Percentiles rank a stretch among this genome's conserved stretches.
These are phyloP conservation scores for Flammula alnicola DNA, from an alignment of 1,284 basidiomycete species.

Conservation along the genomic window DNA sequence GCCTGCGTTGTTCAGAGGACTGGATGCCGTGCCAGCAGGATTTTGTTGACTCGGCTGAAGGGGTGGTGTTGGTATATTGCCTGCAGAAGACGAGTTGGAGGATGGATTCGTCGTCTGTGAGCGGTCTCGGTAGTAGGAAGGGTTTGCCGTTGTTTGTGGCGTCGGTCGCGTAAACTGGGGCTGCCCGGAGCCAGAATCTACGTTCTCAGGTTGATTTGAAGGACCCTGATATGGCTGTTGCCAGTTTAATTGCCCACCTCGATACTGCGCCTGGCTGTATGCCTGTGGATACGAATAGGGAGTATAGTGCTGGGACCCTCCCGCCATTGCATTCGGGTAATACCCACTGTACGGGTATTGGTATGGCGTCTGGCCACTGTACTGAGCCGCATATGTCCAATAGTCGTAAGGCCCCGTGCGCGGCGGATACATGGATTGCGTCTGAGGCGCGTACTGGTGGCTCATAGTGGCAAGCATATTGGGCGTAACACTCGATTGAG, in stretches of 20 bases:
- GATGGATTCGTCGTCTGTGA: background rate
- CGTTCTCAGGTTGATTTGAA: background rate
- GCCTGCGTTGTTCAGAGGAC: too few relatives aligned
- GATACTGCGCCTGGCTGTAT: constrained; percentile 31
- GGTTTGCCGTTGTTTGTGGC: background rate
- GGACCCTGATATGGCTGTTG: constrained; percentile 45
- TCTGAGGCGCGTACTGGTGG: constrained; percentile 24
- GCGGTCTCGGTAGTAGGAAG: background rate
- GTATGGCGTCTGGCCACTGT: constrained; percentile 16
- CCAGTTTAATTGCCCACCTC: constrained; percentile 41
- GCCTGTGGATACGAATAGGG: constrained; percentile 33
- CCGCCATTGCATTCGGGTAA: constrained; percentile 15
- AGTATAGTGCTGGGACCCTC: constrained; percentile 25
- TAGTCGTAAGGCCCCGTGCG: constrained; percentile 32
- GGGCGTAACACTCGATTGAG: constrained; percentile 13
- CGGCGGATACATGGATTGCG: constrained; percentile 28
- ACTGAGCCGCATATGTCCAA: constrained; percentile 31
- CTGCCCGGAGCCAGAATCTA: background rate
- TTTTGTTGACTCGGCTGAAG: too few relatives aligned
- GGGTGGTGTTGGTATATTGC: background rate
- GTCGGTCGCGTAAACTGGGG: background rate
- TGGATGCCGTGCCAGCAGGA: background rate
- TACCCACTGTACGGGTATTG: constrained; percentile 31
- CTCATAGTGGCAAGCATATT: constrained; percentile 16
- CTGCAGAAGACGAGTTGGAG: background rate